These are phyloP conservation scores for Pseudogymnoascus sp. DNA, from an alignment of 2,329 filamentous ascomycete genomes.

Conservation along the genomic window DNA sequence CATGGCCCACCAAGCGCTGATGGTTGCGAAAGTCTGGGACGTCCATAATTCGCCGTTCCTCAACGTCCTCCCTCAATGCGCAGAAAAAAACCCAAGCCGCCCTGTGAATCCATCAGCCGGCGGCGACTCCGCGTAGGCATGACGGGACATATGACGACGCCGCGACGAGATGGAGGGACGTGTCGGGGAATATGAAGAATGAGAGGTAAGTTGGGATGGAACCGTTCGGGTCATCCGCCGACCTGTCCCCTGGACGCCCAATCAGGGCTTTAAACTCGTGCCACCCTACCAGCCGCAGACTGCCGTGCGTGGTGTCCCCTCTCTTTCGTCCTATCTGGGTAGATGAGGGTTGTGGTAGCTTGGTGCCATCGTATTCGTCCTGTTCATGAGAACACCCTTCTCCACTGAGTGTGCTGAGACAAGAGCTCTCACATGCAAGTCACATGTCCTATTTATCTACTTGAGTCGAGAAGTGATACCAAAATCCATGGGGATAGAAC, in stretches of 20 bases:
- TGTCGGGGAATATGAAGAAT: neutral
- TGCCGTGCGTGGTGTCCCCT: neutral
- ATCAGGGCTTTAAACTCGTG: conserved; percentile 8
- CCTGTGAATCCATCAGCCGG: neutral
- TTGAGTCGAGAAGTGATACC: neutral
- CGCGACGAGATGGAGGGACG: neutral
- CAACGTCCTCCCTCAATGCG: neutral
- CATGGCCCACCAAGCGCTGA: conserved; percentile 6
- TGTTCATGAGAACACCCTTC: neutral
- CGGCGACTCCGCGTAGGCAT: neutral
- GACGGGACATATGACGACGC: neutral
- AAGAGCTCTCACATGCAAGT: neutral
- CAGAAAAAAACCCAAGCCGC: neutral
- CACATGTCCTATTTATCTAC: neutral
- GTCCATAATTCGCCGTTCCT: neutral
- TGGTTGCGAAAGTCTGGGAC: neutral
- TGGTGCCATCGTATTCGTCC: neutral
- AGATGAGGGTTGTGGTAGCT: neutral
- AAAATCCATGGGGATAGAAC: neutral
- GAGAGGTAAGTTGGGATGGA: neutral
- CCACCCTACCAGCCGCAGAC: conserved; percentile 4
- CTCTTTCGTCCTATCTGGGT: neutral
- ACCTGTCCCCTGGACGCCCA: conserved; percentile 1
- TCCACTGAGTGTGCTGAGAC: neutral
- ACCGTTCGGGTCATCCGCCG: conserved; percentile 4